Evolutionary conservation across 2,329 filamentous ascomycete species (phyloP).

Genomic region (Epichloe sibirici): DNA sequence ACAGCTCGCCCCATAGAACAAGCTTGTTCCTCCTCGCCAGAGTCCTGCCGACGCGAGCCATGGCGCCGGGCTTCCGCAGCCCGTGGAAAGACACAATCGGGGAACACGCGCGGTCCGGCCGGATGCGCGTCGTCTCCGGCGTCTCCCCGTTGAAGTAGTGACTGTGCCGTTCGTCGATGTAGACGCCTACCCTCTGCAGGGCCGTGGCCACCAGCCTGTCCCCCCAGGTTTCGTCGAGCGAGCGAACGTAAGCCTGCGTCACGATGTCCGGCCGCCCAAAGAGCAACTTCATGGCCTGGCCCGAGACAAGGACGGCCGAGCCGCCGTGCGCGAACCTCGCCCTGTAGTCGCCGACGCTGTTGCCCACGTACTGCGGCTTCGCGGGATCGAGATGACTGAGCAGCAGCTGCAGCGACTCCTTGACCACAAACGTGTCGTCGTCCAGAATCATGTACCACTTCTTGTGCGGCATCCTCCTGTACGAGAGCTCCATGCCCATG

Average conservation of each 20-base stretch:
- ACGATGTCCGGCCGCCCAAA: conserved; percentile 31
- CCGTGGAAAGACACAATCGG: conserved; percentile 44
- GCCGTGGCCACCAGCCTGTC: conserved; percentile 42
- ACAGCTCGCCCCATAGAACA: conserved; percentile 38
- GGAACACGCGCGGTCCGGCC: conserved; percentile 37
- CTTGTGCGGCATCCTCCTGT: conserved; percentile 37
- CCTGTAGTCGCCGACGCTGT: conserved; percentile 44
- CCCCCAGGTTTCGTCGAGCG: conserved; percentile 39
- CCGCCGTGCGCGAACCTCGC: conserved; percentile 45
- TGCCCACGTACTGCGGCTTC: conserved; percentile 39
- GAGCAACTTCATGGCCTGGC: conserved; percentile 34
- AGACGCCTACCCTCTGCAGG: conserved; percentile 39
- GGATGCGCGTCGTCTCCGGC: conserved; percentile 36
- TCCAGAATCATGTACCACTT: conserved; percentile 48
- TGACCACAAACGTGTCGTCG: conserved; percentile 44
- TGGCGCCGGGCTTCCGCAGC: conserved; percentile 30
- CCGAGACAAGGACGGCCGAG: conserved; percentile 40
- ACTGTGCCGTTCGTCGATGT: conserved; percentile 41
- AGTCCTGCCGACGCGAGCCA: conserved; percentile 30
- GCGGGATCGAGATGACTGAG: conserved; percentile 36
- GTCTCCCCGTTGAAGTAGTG: conserved; percentile 44
- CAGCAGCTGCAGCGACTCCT: conserved; percentile 33
- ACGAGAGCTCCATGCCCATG: conserved; percentile 40
- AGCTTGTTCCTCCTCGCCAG: conserved; percentile 27
- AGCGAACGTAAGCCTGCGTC: conserved; percentile 31